These are phyloP conservation scores for Epichloe uncinata DNA, from an alignment of 2,329 filamentous ascomycete species.

Conservation along the genomic window DNA sequence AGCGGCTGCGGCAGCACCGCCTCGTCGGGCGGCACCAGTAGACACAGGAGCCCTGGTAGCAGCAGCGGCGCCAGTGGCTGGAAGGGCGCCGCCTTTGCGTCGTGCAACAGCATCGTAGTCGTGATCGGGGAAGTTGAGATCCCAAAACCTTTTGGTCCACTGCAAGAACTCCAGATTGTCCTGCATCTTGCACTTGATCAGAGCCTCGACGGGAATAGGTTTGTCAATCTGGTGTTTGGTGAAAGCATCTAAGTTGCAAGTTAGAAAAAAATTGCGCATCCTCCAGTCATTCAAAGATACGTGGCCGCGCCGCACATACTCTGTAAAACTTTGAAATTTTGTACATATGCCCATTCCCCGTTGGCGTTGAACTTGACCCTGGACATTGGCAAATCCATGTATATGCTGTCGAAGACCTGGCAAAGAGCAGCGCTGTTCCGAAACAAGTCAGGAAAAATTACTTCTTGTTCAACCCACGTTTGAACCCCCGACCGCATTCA, in stretches of 20 bases:
- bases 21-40: conserved; percentile 36
- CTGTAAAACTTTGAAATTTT: conserved; percentile 97
- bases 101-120: conserved; percentile 87
- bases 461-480: background rate
- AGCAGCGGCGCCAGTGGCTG: conserved; percentile 27
- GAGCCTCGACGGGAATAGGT: conserved; percentile 72
- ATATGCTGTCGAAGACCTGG: conserved; percentile 98
- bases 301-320: conserved; percentile 43
- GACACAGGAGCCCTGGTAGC: conserved; percentile 35
- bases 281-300: background rate
- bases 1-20: conserved; percentile 43
- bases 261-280: conserved; percentile 4
- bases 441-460: background rate
- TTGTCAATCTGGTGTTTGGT: conserved; percentile 79
- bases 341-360: conserved; percentile 90
- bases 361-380: conserved; percentile 98
- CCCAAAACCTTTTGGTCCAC: conserved; percentile 95
- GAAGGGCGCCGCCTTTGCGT: conserved; percentile 62
- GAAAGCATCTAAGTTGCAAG: conserved; percentile 52
- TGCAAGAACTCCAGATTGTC: conserved; percentile 98
- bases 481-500: background rate
- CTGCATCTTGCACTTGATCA: conserved; percentile 99
- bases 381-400: conserved; percentile 85
- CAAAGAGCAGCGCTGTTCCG: conserved; percentile 71
- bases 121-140: conserved; percentile 92